phyloP scores from a whole-genome alignment of 139 green algal species.

The Yamagishiella unicocca region DNA sequence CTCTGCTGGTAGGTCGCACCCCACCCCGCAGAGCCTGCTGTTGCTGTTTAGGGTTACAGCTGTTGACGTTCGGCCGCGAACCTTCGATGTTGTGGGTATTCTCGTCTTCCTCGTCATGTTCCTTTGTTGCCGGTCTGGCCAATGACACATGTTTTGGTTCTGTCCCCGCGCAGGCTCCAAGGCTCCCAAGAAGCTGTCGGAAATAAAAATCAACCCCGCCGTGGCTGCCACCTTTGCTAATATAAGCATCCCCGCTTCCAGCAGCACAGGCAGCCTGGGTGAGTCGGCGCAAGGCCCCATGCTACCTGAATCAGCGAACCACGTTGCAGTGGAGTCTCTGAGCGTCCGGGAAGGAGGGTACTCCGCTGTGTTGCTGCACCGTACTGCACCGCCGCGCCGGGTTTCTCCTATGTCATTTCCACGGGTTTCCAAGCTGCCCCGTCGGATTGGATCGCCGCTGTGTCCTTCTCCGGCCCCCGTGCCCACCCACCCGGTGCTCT shows the following conservation, averaged over 20 bases:
- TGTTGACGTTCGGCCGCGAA: neutral
- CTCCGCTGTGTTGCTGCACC: neutral
- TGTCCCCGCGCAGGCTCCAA: conserved; percentile 11
- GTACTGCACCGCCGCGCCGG: neutral
- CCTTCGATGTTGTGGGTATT: neutral
- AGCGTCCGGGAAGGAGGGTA: neutral
- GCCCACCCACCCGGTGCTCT: neutral
- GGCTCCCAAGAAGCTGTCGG: conserved; percentile 78
- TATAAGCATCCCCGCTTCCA: neutral
- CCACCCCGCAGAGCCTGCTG: too few relatives aligned
- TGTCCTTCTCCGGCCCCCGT: neutral
- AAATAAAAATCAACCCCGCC: conserved; percentile 83
- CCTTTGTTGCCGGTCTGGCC: neutral
- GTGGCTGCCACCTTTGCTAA: conserved; percentile 78
- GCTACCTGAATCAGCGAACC: neutral
- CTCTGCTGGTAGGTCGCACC: neutral
- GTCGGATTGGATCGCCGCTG: neutral
- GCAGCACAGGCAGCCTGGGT: neutral
- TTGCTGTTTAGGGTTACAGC: neutral
- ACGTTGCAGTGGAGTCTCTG: too few relatives aligned
- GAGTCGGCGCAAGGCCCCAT: neutral
- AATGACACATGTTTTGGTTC: neutral
- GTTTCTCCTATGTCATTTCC: neutral
- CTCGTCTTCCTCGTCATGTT: neutral
- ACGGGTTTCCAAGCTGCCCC: neutral